Conservation (phyloP, 768 basidiomycete genomes). For the Jaapia argillacea region DNA sequence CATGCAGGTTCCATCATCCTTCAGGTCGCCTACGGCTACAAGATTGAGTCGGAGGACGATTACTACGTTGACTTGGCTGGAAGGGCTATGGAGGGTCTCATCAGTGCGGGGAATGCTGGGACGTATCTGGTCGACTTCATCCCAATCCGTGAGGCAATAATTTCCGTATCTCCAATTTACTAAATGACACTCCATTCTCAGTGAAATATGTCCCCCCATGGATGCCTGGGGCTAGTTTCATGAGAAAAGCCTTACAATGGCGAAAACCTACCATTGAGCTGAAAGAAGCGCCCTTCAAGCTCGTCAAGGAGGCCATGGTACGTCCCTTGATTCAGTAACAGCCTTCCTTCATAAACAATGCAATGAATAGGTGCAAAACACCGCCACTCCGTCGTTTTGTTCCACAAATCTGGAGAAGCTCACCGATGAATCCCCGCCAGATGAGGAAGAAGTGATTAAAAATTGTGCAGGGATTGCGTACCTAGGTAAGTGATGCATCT, state of each 20-base stretch:
- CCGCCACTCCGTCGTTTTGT: not conserved
- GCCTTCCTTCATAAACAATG: not conserved
- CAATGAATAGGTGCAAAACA: not conserved
- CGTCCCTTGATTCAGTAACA: not conserved
- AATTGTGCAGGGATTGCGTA: not conserved
- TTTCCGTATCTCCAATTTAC: not conserved
- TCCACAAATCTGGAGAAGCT: not conserved
- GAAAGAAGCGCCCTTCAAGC: not conserved
- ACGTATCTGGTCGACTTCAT: not conserved
- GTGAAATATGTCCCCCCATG: slow-evolving; percentile 14
- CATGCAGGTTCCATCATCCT: not conserved
- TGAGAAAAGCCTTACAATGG: slow-evolving; percentile 11
- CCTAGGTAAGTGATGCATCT: not conserved
- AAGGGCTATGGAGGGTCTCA: not conserved
- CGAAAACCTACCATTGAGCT: slow-evolving; percentile 1
- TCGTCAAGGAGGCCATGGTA: not conserved
- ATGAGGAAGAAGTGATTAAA: not conserved
- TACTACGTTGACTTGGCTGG: not conserved
- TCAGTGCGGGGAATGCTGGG: not conserved
- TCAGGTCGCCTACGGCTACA: not conserved
- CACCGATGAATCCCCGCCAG: not conserved
- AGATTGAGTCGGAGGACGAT: not conserved
- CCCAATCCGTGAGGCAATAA: not conserved
- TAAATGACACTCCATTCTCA: slow-evolving; percentile 9
- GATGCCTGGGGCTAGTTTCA: slow-evolving; percentile 18